Base-by-base conservation (phyloP, 768 basidiomycete genomes). In the Russula sp. region DNA sequence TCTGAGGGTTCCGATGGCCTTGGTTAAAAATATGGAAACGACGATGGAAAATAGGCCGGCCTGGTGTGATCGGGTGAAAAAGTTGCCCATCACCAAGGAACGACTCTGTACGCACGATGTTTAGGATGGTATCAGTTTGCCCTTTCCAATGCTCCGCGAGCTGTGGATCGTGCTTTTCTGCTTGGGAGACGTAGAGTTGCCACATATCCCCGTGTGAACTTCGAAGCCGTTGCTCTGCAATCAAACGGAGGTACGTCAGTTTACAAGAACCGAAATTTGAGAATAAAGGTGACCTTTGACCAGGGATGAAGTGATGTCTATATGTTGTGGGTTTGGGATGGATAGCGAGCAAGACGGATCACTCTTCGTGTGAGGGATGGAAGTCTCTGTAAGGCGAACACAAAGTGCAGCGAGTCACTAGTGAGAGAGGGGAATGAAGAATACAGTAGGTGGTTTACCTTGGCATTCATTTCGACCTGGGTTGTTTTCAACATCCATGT, bases 11-110 rank as follows among this genome's bases (percentile, higher is more conserved):
- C 50, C 22, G 36, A 57, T 44, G 5, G 20, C 36, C 20, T 13
- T 44, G 26, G 24, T 16, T 11, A 64, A 30, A 42, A 66, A 66
- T 24, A 57, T 36, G 7, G 65, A 28, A 34, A 59, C 44, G 4
- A 57, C 46, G 4, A 63, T 24, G 36, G 65, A 57, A 44, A 65
- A 64, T 13, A 65, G 46, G 3, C 62, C 62, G 3, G 62, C 38
- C 65, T 66, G 30, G 24, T 14, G 9, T 7, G 10, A 51, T 51
- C 5, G 24, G 18, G 9, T 6, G 10, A 6, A 18, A 38, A 11
- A 16, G 16, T n/a, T 4, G 4, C 26, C 20, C 24, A 24, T 8
- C 38, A 46, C 1, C 14, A 2, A 40, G 40, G 22, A n/a, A 48
- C 2, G 30, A 28, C 13, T 48, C 11, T 13, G 22, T 5, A 65